Evolutionary conservation across 768 basidiomycete species (phyloP), one percentile per base, ranked within the genome.

Genomic region (Trametes cubensis): DNA sequence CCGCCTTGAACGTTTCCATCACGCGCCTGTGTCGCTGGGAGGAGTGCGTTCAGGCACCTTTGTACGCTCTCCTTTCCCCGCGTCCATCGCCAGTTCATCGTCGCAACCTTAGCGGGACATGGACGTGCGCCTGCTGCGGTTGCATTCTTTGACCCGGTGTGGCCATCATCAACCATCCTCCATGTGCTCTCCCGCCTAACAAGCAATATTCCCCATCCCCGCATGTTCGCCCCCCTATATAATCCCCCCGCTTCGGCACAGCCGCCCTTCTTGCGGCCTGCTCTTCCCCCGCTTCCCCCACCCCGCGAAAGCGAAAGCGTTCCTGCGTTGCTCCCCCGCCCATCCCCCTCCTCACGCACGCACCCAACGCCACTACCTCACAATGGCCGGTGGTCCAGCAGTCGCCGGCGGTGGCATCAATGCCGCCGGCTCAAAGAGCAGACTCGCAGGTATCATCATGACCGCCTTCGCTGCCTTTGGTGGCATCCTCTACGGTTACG

Each of bases 401-500:
- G 55, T 40, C 17, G 18, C 59, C n/a, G 67, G 65, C 53, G 21
- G 25, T 7, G 65, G 59, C 54, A 57, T 68, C 55, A 65, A 62
- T 38, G 60, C 51, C 20, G 45, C 61, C 45, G 55, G 57, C 2
- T 63, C 53, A 34, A 63, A 65, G 62, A 61, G 34, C 57, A 66
- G 55, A 50, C n/a, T 66, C 23, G 58, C 72, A 5, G 74, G 74
- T n/a, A 68, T 75, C 62, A 42, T 72, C 58, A 73, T 74, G 69
- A 72, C 70, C 48, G 50, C 66, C 30, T 75, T 75, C 47, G 74
- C 74, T 25, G 74, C 74, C 46, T 75, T 75, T 53, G 74, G 74
- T 60, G 72, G 71, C 50, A 67, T 72, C 62, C 61, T 74, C 69
- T 69, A 80, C 71, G 88, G 85, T 48, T 93, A 90, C 72, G 91